Evolutionary conservation across 2,329 filamentous ascomycete genomes (phyloP), one percentile per base, ranked within the genome.

Genomic region (Curvularia eragrostidis): DNA sequence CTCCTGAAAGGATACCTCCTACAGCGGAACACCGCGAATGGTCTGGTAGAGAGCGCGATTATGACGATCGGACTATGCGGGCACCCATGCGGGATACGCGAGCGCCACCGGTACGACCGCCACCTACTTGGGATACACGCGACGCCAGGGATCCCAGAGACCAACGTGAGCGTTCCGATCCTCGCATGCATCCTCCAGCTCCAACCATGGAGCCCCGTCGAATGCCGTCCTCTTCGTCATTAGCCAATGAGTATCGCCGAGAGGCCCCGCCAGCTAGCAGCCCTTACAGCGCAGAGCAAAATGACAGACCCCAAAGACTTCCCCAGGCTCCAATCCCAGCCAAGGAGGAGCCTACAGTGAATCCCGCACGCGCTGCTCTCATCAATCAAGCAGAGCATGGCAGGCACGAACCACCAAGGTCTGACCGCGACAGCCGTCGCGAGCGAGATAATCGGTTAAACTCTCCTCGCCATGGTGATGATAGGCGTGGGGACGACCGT

Each of bases 311-410:
- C n/a, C 54, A 63, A 18, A 71, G 69, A 48, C 62, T 54, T n/a
- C 38, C 60, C 12, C 48, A 59, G 38, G 54, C 57, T 21, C 41
- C 60, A 18, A 51, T 64, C 7, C 44, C 66, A 19, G 52, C 59
- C 26, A 60, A 47, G 24, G 69, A 72, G 39, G 61, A 69, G 15
- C 61, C 66, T 9, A 61, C 66, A 23, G 73, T 81, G 39, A 80
- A 81, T 52, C 78, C 79, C 10, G 79, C 76, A 18, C 78, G 80
- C 19, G 73, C 78, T 56, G 77, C 78, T 13, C 58, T 80, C 34
- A 79, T 82, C 41, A 73, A 76, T 28, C 68, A 70, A 28, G 68
- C 58, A 6, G 72, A 75, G 15, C 58, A 69, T 48, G 60, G 60
- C 13, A 65, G 71, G 48, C 63, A 65, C 18, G 76, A 78, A 48